Evolutionary conservation across 345 rosid genomes (phyloP), one percentile per base, ranked within the genome.

Genomic region (Draba incana): DNA sequence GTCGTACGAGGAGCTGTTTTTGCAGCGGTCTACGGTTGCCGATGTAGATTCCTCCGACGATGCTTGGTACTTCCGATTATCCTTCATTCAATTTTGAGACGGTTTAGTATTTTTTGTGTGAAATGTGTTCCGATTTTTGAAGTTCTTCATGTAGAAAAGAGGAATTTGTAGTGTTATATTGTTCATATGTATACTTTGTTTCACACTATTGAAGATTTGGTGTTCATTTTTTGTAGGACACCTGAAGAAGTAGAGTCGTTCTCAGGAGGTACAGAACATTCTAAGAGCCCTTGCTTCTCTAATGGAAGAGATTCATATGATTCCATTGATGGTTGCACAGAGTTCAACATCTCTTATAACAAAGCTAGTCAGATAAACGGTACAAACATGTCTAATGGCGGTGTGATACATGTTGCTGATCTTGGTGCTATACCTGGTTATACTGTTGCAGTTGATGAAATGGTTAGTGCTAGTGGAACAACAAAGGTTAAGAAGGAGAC

Each of bases 291-390:
- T 23, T 75, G 71, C 70, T 72, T 67, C 27, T 83, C 80, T 2
- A 84, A 84, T 79, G 88, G 84, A 53, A 85, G 85, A 80, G 88
- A 83, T 70, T 80, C 88, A 56, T 82, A 70, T 8, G 86, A 84
- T 67, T 82, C 84, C 4, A 70, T 81, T 57, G 85, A 84, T 73
- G 90, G 80, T 14, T 54, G 78, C 20, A 80, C 78, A 69, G 91
- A 85, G 80, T 86, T 89, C 71, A 83, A 74, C 76, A 78, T 94
- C 61, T 91, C 90, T 6, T 91, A 85, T 74, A 83, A 87, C 69
- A 84, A 85, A 76, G 82, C 84, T 71, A 67, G 66, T 79, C 83
- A 67, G 70, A 67, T 74, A 55, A 77, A 71, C 38, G 48, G 59
- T 27, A 53, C 52, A 44, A 84, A 68, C 48, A 39, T 81, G 72